Evolutionary conservation across 768 basidiomycete genomes (phyloP).

Genomic region (Hypholoma sublateritium): DNA sequence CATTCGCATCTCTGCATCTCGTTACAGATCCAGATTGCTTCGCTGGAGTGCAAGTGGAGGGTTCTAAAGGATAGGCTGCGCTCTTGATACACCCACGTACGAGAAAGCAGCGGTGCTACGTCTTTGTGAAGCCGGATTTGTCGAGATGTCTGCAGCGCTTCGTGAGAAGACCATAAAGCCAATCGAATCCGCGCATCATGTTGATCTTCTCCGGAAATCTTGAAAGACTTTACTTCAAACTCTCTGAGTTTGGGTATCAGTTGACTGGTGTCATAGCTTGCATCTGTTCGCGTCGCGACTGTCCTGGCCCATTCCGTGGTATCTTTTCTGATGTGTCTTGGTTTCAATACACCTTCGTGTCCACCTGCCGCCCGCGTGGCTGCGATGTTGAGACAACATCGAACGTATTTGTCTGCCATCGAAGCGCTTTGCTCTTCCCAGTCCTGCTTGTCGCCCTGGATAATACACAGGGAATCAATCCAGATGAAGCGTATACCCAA

Average conservation of each 20-base stretch:
- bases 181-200: conserved; percentile 9
- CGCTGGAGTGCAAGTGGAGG: conserved; percentile 12
- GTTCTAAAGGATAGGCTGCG: conserved; percentile 11
- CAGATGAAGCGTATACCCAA: conserved; percentile 13
- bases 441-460: conserved; percentile 13
- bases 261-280: background rate
- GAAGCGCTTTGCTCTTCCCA: conserved; percentile 17
- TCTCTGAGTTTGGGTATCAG: conserved; percentile 9
- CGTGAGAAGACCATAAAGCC: conserved; percentile 12
- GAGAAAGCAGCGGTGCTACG: conserved; percentile 11
- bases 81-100: conserved; percentile 16
- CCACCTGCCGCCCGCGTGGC: conserved; percentile 16
- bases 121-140: conserved; percentile 8
- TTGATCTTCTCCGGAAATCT: conserved; percentile 2
- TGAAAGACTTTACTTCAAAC: conserved; percentile 10
- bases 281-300: conserved; percentile 2
- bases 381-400: conserved; percentile 14
- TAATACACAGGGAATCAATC: conserved; percentile 17
- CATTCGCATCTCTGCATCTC: conserved; percentile 14
- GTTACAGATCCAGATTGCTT: conserved; percentile 14
- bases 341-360: conserved; percentile 8
- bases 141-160: conserved; percentile 14
- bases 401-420: conserved; percentile 16
- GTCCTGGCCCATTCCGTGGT: conserved; percentile 9
- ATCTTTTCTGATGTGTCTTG: conserved; percentile 9